phyloP scores from a whole-genome alignment of 2,329 filamentous ascomycete species.

The Alternaria rosae region DNA sequence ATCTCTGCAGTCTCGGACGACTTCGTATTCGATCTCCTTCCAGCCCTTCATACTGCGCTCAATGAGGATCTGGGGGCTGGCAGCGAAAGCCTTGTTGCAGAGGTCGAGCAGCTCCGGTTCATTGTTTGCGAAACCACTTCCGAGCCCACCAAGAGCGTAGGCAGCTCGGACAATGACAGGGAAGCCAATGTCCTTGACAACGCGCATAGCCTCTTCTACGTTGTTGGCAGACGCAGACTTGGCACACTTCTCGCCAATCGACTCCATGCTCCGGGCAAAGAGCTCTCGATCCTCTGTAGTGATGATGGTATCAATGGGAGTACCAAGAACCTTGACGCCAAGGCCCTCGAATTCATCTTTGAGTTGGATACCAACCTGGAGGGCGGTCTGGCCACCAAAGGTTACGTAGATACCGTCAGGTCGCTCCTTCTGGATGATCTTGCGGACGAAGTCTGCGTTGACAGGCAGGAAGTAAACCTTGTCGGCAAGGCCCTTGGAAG shows the following conservation, averaged over 20 bases:
- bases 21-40: slow-evolving; percentile 99
- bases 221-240: slow-evolving; percentile 93
- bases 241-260: slow-evolving; percentile 96
- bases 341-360: slow-evolving; percentile 95
- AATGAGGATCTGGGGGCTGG: slow-evolving; percentile 93
- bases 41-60: slow-evolving; percentile 99
- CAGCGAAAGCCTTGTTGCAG: slow-evolving; percentile 93
- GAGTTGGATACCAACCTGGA: slow-evolving; percentile 96
- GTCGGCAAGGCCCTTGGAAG: slow-evolving; percentile 94
- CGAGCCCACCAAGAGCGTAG: slow-evolving; percentile 92
- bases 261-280: slow-evolving; percentile 97
- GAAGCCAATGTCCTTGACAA: slow-evolving; percentile 90
- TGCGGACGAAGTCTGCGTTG: slow-evolving; percentile 95
- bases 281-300: slow-evolving; percentile 98
- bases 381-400: slow-evolving; percentile 95
- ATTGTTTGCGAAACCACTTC: slow-evolving; percentile 93
- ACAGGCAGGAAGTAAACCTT: slow-evolving; percentile 99
- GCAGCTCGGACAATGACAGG: slow-evolving; percentile 97
- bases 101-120: slow-evolving; percentile 82
- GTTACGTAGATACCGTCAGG: slow-evolving; percentile 98
- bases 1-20: slow-evolving; percentile 92
- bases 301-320: slow-evolving; percentile 96
- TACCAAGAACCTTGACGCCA: slow-evolving; percentile 93
- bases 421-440: slow-evolving; percentile 93
- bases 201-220: slow-evolving; percentile 85